These are phyloP conservation scores for Oxyria digyna DNA, from an alignment of 148 eudicot genomes.

Conservation along the genomic window DNA sequence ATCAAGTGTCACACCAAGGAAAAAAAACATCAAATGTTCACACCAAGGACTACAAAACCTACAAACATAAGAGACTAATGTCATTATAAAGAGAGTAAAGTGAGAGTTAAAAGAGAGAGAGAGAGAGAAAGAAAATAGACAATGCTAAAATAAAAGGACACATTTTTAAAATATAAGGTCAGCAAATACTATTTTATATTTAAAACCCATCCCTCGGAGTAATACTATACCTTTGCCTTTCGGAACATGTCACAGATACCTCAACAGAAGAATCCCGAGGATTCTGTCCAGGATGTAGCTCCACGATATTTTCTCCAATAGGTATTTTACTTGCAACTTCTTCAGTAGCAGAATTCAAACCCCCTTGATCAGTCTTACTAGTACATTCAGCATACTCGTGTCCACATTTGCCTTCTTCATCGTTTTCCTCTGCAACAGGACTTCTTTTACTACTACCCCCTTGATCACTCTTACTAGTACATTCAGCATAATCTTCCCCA, in stretches of 20 bases:
- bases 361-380: constrained; percentile 9
- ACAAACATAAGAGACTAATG: background rate
- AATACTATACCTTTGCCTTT: constrained; percentile 3
- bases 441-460: constrained; percentile 10
- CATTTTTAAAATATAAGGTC: background rate
- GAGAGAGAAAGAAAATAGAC: background rate
- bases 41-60: background rate
- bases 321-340: background rate
- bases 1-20: background rate
- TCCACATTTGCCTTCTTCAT: constrained; percentile 12
- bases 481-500: constrained; percentile 11
- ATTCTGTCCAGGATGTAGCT: background rate
- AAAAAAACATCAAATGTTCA: background rate
- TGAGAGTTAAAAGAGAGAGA: background rate
- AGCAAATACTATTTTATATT: background rate
- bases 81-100: background rate
- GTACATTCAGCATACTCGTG: constrained; percentile 8
- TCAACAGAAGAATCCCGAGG: constrained; percentile 5
- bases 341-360: background rate
- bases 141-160: no score
- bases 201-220: constrained; percentile 3
- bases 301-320: background rate
- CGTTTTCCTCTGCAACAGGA: constrained; percentile 7
- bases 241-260: background rate
- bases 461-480: constrained; percentile 8